A percentile compares a stretch with the other conserved stretches of the same genome.
phyloP scores from a whole-genome alignment of 768 basidiomycete species.

The Lentinula edodes region DNA sequence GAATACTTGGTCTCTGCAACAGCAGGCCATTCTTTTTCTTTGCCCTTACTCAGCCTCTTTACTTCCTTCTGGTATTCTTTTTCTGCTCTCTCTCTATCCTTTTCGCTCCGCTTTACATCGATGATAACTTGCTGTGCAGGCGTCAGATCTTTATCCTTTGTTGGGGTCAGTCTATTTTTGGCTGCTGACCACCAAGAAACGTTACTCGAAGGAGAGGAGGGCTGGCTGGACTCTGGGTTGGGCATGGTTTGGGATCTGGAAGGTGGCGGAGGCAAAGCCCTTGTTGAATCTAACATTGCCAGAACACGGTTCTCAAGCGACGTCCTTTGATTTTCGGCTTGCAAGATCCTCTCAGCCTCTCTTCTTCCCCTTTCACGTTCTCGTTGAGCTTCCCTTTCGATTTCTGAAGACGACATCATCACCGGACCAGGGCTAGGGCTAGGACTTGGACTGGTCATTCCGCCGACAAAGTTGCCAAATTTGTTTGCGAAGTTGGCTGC shows the following conservation, averaged over 20 bases:
- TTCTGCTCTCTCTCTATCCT: constrained; percentile 32
- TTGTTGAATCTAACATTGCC: constrained; percentile 59
- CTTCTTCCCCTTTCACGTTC: constrained; percentile 72
- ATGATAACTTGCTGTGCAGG: constrained; percentile 80
- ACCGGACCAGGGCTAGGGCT: constrained; percentile 27
- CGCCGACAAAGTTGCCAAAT: constrained; percentile 62
- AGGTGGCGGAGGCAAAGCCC: constrained; percentile 52
- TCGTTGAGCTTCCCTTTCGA: constrained; percentile 75
- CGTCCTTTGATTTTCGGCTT: constrained; percentile 62
- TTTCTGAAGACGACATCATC: constrained; percentile 29
- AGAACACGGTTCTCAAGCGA: constrained; percentile 69
- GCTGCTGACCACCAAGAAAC: constrained; percentile 68
- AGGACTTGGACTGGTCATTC: constrained; percentile 36
- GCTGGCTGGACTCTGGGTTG: constrained; percentile 15
- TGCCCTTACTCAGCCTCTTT: constrained; percentile 28
- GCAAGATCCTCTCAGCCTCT: constrained; percentile 71
- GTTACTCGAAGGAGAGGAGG: constrained; percentile 58
- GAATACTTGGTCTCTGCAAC: constrained; percentile 43
- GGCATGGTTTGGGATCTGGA: constrained; percentile 48
- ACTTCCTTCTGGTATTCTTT: constrained; percentile 19
- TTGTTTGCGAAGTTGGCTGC: constrained; percentile 72
- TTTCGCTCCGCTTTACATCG: constrained; percentile 65
- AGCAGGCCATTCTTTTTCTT: constrained; percentile 55
- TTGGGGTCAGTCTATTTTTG: constrained; percentile 72
- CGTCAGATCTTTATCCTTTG: constrained; percentile 75